Percentiles rank a stretch among this genome's conserved stretches.
Conservation (phyloP, 1,284 basidiomycete genomes). For the Trichosporon faecale region DNA sequence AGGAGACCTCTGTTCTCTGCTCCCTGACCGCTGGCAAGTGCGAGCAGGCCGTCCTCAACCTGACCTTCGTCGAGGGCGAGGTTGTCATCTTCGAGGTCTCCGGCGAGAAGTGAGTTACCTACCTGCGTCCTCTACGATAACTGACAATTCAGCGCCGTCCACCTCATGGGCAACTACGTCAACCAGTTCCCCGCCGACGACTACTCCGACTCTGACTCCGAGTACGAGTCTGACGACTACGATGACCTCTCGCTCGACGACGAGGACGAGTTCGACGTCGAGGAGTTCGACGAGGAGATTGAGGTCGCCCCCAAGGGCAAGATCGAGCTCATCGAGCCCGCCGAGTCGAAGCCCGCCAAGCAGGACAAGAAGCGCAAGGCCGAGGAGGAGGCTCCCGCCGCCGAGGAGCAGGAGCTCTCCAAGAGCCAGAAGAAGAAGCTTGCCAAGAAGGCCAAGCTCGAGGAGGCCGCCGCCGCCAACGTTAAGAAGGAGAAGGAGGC, state of each 20-base stretch:
- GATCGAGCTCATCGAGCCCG: constrained; percentile 40
- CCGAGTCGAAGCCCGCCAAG: constrained; percentile 18
- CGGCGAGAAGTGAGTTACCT: constrained; percentile 68
- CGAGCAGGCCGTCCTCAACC: constrained; percentile 73
- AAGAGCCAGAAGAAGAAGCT: constrained; percentile 53
- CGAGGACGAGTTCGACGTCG: constrained; percentile 56
- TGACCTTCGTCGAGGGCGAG: constrained; percentile 71
- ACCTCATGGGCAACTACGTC: constrained; percentile 88
- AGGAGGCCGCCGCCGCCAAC: constrained; percentile 55
- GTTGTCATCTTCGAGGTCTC: constrained; percentile 68
- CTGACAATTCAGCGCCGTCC: constrained; percentile 61
- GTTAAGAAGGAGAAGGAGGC: constrained; percentile 31
- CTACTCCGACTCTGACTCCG: constrained; percentile 52
- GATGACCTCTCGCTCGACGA: constrained; percentile 54
- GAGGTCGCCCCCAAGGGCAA: constrained; percentile 33
- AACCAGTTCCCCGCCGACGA: constrained; percentile 51
- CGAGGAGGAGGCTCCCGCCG: constrained; percentile 21
- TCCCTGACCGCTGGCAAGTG: constrained; percentile 58
- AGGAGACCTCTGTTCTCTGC: constrained; percentile 56
- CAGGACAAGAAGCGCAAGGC: constrained; percentile 26
- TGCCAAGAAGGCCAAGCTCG: constrained; percentile 48
- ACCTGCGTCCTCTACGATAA: constrained; percentile 25
- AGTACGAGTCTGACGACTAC: constrained; percentile 55
- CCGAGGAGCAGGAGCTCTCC: constrained; percentile 32
- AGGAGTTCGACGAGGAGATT: constrained; percentile 53